Conservation (phyloP, 768 basidiomycete species). For the Russula brevipes region DNA sequence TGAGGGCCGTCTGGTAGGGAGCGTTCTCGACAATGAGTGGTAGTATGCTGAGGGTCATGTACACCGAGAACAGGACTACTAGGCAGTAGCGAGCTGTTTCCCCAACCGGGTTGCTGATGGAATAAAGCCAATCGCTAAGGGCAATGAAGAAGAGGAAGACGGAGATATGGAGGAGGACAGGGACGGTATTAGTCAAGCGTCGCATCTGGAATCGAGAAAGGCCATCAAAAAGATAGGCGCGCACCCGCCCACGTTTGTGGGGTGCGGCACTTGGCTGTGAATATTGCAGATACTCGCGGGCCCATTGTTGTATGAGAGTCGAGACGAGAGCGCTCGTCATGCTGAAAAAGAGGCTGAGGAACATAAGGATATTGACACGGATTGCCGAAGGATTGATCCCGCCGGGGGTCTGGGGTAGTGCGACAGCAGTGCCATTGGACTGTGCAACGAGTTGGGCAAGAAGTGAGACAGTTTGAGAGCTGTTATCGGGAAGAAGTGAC, state of each 20-base stretch:
- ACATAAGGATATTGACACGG: constrained; percentile 16
- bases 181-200: constrained; percentile 1
- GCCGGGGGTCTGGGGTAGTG: not conserved
- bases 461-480: constrained; percentile 4
- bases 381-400: not conserved
- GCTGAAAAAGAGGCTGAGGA: constrained; percentile 19
- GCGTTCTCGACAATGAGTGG: constrained; percentile 7
- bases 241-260: constrained; percentile 13
- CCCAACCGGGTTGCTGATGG: not conserved
- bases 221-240: constrained; percentile 8
- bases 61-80: not conserved
- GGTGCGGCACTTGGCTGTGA: constrained; percentile 1
- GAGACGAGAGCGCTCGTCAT: constrained; percentile 13
- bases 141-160: constrained; percentile 15
- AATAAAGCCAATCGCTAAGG: constrained; percentile 3
- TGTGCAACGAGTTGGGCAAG: constrained; percentile 10
- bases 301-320: constrained; percentile 20
- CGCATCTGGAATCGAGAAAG: constrained; percentile 10
- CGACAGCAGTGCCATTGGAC: not conserved
- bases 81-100: not conserved
- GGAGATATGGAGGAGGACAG: constrained; percentile 10
- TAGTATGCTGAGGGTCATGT: constrained; percentile 1
- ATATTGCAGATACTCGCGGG: constrained; percentile 12
- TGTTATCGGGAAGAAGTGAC: constrained; percentile 11
- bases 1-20: constrained; percentile 17